Evolutionary conservation across 805 yeast species (phyloP).

Genomic region (Nakazawaea anatomiae): DNA sequence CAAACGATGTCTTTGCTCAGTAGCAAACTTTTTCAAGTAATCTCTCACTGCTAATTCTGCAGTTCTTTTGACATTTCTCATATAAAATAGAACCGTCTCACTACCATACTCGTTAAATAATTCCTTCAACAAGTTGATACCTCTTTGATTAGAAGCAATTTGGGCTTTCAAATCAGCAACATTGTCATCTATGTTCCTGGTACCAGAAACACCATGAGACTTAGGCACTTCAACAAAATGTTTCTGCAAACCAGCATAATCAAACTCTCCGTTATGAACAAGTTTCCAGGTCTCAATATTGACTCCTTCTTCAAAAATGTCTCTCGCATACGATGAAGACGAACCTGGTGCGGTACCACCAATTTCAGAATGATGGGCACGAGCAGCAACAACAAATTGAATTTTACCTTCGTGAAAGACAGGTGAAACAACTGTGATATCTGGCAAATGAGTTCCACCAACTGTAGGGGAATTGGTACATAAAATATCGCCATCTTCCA

Average conservation of each 20-base stretch:
- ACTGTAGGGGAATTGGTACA: constrained; percentile 21
- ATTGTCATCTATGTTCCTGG: constrained; percentile 43
- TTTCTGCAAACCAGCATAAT: constrained; percentile 32
- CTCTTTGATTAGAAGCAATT: constrained; percentile 48
- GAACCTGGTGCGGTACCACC: constrained; percentile 40
- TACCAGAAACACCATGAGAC: constrained; percentile 43
- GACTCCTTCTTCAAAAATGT: constrained; percentile 38
- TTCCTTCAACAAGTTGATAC: constrained; percentile 36
- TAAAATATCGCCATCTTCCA: constrained; percentile 21
- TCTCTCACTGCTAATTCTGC: constrained; percentile 42
- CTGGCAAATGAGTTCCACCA: constrained; percentile 25
- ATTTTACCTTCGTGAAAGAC: constrained; percentile 28
- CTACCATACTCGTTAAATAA: constrained; percentile 38
- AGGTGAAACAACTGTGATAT: constrained; percentile 40
- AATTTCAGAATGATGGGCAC: constrained; percentile 43
- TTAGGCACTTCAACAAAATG: constrained; percentile 38
- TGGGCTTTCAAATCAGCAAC: constrained; percentile 43
- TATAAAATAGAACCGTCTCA: constrained; percentile 38
- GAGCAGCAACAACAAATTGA: constrained; percentile 37
- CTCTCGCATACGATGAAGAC: constrained; percentile 39
- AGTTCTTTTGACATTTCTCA: constrained; percentile 38
- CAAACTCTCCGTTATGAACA: constrained; percentile 30
- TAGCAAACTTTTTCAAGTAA: constrained; percentile 29
- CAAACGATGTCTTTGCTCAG: constrained; percentile 28
- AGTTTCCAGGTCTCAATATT: constrained; percentile 34